Conservation (phyloP, 1,139 yeast species). For the Diutina catenulata region DNA sequence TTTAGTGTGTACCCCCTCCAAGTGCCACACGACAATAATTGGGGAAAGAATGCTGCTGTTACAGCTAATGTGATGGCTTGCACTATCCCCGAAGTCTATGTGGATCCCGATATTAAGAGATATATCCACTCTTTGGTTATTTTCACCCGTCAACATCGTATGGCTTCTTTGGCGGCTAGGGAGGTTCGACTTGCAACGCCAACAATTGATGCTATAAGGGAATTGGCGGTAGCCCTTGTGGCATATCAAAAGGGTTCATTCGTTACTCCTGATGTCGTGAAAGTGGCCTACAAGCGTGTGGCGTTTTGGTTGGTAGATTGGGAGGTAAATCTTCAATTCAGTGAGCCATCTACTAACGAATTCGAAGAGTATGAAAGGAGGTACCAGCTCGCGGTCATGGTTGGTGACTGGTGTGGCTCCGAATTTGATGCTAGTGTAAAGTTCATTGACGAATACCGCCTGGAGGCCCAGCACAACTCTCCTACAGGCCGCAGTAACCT, state of each 20-base stretch:
- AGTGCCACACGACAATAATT: not conserved
- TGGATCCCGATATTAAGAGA: conserved; percentile 25
- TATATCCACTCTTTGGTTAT: conserved; percentile 29
- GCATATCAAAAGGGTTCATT: conserved; percentile 8
- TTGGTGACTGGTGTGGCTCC: conserved; percentile 38
- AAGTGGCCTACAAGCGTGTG: conserved; percentile 30
- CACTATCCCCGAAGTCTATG: conserved; percentile 12
- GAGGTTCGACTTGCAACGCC: conserved; percentile 3
- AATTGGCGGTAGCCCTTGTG: not conserved
- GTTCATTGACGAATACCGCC: conserved; percentile 16
- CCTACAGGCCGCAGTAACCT: conserved; percentile 25
- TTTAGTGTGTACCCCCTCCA: not conserved
- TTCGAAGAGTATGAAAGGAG: not conserved
- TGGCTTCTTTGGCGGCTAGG: conserved; percentile 25
- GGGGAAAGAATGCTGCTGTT: not conserved
- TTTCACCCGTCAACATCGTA: conserved; percentile 28
- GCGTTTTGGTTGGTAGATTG: conserved; percentile 38
- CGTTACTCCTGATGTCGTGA: conserved; percentile 29
- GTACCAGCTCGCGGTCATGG: not conserved
- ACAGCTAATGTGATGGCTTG: not conserved
- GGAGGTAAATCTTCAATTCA: conserved; percentile 16
- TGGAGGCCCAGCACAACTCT: conserved; percentile 13
- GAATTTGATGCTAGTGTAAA: conserved; percentile 26
- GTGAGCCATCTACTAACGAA: not conserved
- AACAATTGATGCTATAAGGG: not conserved